Base-by-base conservation (phyloP, 306 rosid species). In the Dalbergia cochinchinensis region DNA sequence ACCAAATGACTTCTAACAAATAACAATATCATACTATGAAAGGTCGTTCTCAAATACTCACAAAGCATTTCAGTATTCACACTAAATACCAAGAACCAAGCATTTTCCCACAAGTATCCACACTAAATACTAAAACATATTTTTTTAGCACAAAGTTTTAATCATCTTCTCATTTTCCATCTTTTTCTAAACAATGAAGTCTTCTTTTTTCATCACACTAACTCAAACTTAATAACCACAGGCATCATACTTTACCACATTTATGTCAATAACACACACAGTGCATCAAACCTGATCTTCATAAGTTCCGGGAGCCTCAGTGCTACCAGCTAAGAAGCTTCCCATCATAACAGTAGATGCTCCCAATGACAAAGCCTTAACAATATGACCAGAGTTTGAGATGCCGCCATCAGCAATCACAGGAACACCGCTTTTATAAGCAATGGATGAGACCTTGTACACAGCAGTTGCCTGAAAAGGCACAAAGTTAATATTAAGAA, bases 341-440 rank as follows among this genome's bases (percentile, higher is more conserved):
- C 98, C 98, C 98, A 94, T 92, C 98, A 94, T 94, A 58, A 92
- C 93, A 39, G 97, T 94, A 9, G 98, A 94, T 37, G 96, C 98
- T 42, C 98, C 97, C 63, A 94, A 86, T 9, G 86, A 79, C 77
- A 94, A 85, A 80, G 97, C 97, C 90, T 94, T 94, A 2, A 94
- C 97, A 80, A 94, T 78, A 76, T 92, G 98, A 35, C 97, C 97
- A 82, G 98, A 94, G 73, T 89, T 85, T 33, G 98, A 92, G 89
- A 94, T 94, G 31, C 98, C 98, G 64, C 98, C 96, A 77, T 94
- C 98, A 57, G 97, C 98, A 86, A 94, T 92, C 42, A 94, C 86
- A 45, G 98, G 98, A 83, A 94, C 92, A 7, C 90, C 90, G 14
- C 86, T 84, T 78, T 87, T 92, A 64, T 94, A 84, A 73, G 98